Percentiles rank a stretch among this genome's conserved stretches.
phyloP scores from a whole-genome alignment of 2,329 filamentous ascomycete species.

The Aspergillus latus region DNA sequence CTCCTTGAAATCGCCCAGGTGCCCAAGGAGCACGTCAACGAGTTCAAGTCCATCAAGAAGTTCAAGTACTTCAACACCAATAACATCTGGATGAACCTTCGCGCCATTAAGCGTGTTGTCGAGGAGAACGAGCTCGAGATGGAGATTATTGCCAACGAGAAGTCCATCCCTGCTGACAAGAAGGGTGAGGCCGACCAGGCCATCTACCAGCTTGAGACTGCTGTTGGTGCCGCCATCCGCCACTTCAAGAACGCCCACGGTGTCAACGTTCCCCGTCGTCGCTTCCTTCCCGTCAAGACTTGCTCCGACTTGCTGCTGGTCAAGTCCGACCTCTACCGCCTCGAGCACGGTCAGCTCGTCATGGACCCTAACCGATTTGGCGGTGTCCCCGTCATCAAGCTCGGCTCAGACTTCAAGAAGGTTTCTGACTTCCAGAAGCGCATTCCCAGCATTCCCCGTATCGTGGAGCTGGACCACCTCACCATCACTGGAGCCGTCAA shows the following conservation, averaged over 20 bases:
- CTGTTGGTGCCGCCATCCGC: slow-evolving; percentile 95
- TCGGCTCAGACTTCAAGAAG: slow-evolving; percentile 99
- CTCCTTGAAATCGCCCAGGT: slow-evolving; percentile 98
- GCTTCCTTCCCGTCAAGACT: slow-evolving; percentile 99
- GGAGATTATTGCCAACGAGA: slow-evolving; percentile 99
- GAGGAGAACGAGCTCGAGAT: slow-evolving; percentile 98
- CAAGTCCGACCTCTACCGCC: slow-evolving; percentile 98
- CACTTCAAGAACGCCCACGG: slow-evolving; percentile 99
- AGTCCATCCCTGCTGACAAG: slow-evolving; percentile 97
- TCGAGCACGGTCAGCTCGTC: slow-evolving; percentile 96
- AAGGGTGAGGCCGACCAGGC: slow-evolving; percentile 98
- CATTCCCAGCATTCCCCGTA: slow-evolving; percentile 52
- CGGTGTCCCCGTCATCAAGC: slow-evolving; percentile 96
- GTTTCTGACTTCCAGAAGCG: slow-evolving; percentile 70
- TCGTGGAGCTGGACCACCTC: slow-evolving; percentile 65
- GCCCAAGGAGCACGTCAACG: slow-evolving; percentile 99
- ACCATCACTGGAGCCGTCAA: slow-evolving; percentile 98
- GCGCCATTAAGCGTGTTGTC: slow-evolving; percentile 96
- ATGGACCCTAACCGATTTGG: slow-evolving; percentile 97
- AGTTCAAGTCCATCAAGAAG: slow-evolving; percentile 99
- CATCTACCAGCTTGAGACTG: slow-evolving; percentile 97
- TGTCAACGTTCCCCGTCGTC: slow-evolving; percentile 95
- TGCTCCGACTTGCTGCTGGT: slow-evolving; percentile 99
- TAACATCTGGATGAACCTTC: slow-evolving; percentile 99
- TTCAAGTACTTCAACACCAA: slow-evolving; percentile 99